Evolutionary conservation across 2,329 filamentous ascomycete species (phyloP).

Genomic region (Penicillium sp.): DNA sequence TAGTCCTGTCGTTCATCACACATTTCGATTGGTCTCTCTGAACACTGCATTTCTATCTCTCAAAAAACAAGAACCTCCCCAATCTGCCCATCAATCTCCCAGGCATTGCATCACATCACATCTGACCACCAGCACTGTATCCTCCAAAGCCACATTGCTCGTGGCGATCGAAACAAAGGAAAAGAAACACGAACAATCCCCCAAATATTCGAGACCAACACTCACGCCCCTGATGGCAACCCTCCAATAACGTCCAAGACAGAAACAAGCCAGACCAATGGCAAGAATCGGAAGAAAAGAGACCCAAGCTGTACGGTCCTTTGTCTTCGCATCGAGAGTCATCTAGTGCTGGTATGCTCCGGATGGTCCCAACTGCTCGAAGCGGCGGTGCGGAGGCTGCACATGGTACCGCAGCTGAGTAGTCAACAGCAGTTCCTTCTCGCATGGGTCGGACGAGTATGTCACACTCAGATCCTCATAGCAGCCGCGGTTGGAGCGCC

Average conservation of each 20-base stretch:
- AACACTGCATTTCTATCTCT: neutral
- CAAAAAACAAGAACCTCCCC: neutral
- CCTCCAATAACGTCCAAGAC: neutral
- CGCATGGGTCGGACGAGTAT: constrained; percentile 34
- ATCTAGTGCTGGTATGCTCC: neutral
- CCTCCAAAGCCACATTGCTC: neutral
- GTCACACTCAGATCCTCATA: constrained; percentile 27
- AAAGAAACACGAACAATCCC: neutral
- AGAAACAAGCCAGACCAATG: neutral
- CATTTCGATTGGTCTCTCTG: neutral
- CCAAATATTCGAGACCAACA: too few relatives aligned
- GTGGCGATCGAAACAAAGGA: neutral
- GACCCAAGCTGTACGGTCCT: neutral
- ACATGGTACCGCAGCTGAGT: constrained; percentile 14
- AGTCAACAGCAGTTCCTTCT: constrained; percentile 28
- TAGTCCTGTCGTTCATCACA: too few relatives aligned
- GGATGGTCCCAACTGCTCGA: neutral
- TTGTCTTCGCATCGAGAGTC: neutral
- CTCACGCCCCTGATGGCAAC: neutral
- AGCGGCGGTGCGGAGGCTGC: constrained; percentile 5
- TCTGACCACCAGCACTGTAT: neutral
- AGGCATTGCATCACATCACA: neutral
- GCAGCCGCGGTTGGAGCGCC: constrained; percentile 17
- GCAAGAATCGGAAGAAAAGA: neutral
- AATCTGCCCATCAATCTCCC: too few relatives aligned